Evolutionary conservation across 495 filamentous ascomycete genomes (phyloP).

Genomic region (Podospora comata): DNA sequence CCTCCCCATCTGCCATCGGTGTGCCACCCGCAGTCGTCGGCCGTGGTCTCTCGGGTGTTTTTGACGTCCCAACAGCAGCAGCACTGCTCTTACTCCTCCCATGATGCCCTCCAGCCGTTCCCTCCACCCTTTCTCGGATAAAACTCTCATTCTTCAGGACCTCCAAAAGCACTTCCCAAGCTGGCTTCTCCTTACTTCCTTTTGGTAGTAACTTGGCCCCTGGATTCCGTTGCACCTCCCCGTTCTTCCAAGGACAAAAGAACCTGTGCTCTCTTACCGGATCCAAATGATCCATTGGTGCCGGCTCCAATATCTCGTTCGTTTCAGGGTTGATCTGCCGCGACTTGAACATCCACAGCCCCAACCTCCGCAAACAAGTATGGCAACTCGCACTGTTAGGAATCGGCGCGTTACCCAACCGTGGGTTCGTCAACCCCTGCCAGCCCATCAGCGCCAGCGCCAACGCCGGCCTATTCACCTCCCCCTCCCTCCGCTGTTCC

Average conservation of each 20-base stretch:
- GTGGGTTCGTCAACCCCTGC: slow-evolving; percentile 65
- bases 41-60: slow-evolving; percentile 20
- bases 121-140: slow-evolving; percentile 28
- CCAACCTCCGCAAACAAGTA: slow-evolving; percentile 82
- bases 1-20: slow-evolving; percentile 14
- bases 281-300: slow-evolving; percentile 63
- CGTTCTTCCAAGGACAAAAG: slow-evolving; percentile 77
- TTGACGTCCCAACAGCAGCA: slow-evolving; percentile 14
- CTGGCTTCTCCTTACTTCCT: slow-evolving; percentile 34
- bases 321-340: slow-evolving; percentile 47
- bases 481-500: slow-evolving; percentile 6
- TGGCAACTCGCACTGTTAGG: slow-evolving; percentile 72
- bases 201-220: slow-evolving; percentile 26
- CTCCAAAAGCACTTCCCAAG: slow-evolving; percentile 46
- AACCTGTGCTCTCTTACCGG: slow-evolving; percentile 68
- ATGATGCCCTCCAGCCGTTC: slow-evolving; percentile 11
- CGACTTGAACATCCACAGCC: slow-evolving; percentile 88
- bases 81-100: slow-evolving; percentile 28
- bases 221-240: slow-evolving; percentile 52
- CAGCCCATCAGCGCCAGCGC: slow-evolving; percentile 81
- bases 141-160: slow-evolving; percentile 46
- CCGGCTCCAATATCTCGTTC: slow-evolving; percentile 51
- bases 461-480: slow-evolving; percentile 64
- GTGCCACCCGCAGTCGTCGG: slow-evolving; percentile 20
- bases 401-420: slow-evolving; percentile 43